phyloP scores from a whole-genome alignment of 2,329 filamentous ascomycete species.

The Cucurbitaria berberidis region DNA sequence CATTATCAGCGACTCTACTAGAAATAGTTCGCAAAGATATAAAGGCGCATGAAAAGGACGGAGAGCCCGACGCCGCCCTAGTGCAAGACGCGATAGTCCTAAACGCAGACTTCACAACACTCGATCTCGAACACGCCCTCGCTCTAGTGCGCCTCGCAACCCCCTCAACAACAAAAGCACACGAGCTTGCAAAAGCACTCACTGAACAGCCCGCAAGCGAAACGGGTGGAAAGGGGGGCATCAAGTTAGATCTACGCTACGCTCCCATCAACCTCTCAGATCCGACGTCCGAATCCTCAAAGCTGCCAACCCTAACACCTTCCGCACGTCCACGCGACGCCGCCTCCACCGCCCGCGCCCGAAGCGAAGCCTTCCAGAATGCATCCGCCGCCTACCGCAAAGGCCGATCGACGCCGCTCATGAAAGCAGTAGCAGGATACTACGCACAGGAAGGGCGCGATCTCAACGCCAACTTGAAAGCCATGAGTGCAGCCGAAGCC shows the following conservation, averaged over 20 bases:
- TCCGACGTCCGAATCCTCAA: conserved; percentile 32
- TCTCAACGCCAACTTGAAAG: conserved; percentile 63
- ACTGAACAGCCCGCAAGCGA: conserved; percentile 44
- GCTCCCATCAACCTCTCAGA: conserved; percentile 50
- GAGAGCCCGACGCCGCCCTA: conserved; percentile 51
- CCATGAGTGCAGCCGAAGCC: conserved; percentile 69
- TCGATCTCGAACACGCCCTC: conserved; percentile 57
- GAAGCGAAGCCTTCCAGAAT: conserved; percentile 61
- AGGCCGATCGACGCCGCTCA: conserved; percentile 73
- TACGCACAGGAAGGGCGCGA: conserved; percentile 76
- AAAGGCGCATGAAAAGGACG: conserved; percentile 44
- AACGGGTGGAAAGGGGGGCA: conserved; percentile 45
- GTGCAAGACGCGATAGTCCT: conserved; percentile 61
- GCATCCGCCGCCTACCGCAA: conserved; percentile 65
- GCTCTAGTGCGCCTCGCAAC: conserved; percentile 63
- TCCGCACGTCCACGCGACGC: conserved; percentile 50
- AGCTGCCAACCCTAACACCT: conserved; percentile 31
- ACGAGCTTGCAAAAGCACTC: conserved; percentile 65
- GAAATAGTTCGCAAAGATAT: conserved; percentile 59
- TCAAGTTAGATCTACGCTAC: conserved; percentile 58
- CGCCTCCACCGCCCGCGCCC: conserved; percentile 53
- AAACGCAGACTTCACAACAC: conserved; percentile 59
- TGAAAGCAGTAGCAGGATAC: conserved; percentile 75
- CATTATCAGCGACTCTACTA: conserved; percentile 61
- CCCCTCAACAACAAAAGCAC: conserved; percentile 63